Evolutionary conservation across 1,284 basidiomycete genomes (phyloP), one percentile per base, ranked within the genome.

Genomic region (Inonotus hispidus): DNA sequence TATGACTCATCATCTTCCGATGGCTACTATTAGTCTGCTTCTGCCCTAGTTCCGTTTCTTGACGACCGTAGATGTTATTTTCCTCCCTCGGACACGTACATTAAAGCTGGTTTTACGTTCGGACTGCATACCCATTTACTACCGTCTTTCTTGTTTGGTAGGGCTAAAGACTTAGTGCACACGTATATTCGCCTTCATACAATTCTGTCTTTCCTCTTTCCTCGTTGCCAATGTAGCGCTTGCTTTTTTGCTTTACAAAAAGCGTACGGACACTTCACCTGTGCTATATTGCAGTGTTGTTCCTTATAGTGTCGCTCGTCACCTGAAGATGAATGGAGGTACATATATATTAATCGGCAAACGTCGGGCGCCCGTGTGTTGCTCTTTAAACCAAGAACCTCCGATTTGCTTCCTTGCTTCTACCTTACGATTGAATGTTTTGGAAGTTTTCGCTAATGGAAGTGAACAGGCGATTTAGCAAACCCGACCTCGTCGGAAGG

Each of bases 11-110:
- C 58, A 19, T 60, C 50, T 25, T 53, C 50, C 39, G 53, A 53
- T 32, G 32, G 46, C 53, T 61, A 61, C 43, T 61, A 61, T 27
- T 60, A 60, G 43, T 38, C 32, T 32, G 58, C 7, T 43, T 43
- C 41, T 21, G 4, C 47, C 13, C 13, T 29, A 32, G 21, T 14
- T 43, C 29, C 27, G 19, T 53, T 53, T 39, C 35, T 6, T 59
- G 50, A 59, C 58, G 38, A 39, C 39, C 13, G 49, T 59, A 53
- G 39, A 53, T 49, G 47, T 50, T 10, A 21, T 14, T 21, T 50
- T 29, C n/a, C n/a, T 52, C 50, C 32, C 29, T 58, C 56, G 56
- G 56, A 58, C 58, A 43, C 38, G 14, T 60, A 60, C 58, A 35
- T 43, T 59, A 59, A 41, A 56, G 54, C 54, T 46, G 14, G 27